phyloP scores from a whole-genome alignment of 2,329 filamentous ascomycete genomes.

The Fusarium beomiforme region DNA sequence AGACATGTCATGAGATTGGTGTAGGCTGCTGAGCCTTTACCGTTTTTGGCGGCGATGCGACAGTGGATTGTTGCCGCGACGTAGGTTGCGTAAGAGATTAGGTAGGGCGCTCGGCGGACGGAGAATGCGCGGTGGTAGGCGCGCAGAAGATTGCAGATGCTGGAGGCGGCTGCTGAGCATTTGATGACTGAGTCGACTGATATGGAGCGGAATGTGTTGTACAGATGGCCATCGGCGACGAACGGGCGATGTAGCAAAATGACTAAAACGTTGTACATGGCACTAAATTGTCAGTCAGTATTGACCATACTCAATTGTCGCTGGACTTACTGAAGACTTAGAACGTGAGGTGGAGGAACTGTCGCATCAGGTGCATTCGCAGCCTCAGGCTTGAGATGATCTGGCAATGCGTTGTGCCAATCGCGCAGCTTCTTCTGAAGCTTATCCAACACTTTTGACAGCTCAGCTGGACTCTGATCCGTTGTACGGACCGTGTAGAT shows the following conservation, averaged over 20 bases:
- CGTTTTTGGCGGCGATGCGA: slow-evolving; percentile 59
- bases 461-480: slow-evolving; percentile 46
- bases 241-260: slow-evolving; percentile 66
- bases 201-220: slow-evolving; percentile 52
- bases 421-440: slow-evolving; percentile 53
- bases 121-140: slow-evolving; percentile 58
- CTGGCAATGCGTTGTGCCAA: slow-evolving; percentile 55
- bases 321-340: slow-evolving; percentile 49
- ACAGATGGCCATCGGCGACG: slow-evolving; percentile 59
- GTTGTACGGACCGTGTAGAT: slow-evolving; percentile 57
- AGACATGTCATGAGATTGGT: slow-evolving; percentile 55
- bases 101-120: slow-evolving; percentile 59
- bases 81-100: slow-evolving; percentile 66
- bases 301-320: accelerated
- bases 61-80: slow-evolving; percentile 63
- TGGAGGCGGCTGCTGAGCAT: slow-evolving; percentile 57
- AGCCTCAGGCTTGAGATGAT: slow-evolving; percentile 53
- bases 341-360: slow-evolving; percentile 55
- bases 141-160: slow-evolving; percentile 55
- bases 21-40: slow-evolving; percentile 52
- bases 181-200: slow-evolving; percentile 55
- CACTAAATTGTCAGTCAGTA: slow-evolving; percentile 34
- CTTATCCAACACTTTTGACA: slow-evolving; percentile 49
- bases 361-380: slow-evolving; percentile 24
- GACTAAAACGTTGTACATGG: slow-evolving; percentile 61